Evolutionary conservation across 345 rosid genomes (phyloP), one percentile per base, ranked within the genome.

Genomic region (Hibiscus syriacus): DNA sequence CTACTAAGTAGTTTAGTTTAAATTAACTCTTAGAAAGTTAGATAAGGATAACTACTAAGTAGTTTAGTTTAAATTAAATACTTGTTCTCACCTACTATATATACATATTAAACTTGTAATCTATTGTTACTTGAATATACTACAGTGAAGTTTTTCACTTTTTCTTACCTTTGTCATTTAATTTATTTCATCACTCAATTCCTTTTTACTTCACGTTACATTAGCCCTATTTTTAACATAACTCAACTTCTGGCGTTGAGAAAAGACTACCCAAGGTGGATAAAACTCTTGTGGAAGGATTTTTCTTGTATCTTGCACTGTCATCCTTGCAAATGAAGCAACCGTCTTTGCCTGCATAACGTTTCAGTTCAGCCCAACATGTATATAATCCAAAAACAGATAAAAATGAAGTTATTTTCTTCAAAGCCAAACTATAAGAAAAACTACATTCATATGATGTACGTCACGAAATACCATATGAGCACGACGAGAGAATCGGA

Each of bases 271-370:
- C 96, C 99, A 89, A 14, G 95, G 74, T 56, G 95, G 97, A 71
- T 87, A 89, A 38, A 60, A 81, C 1, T 87, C 82, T n/a, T 73
- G 74, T 0, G 92, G 91, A 27, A 93, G 79, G 64, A 93, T 69
- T 69, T 83, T 93, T 75, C 88, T 84, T 3, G 96, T 86, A 85
- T 90, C 98, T 34, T 79, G 86, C 73, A 93, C 88, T 16, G 87
- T 90, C 94, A 93, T 84, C 69, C 88, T 91, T 19, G 96, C 91
- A 73, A 90, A 93, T 49, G 95, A 87, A 6, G 97, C 96, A 43
- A 90, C 80, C 30, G 74, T 84, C 45, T 64, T 75, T 2, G 97
- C 98, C 98, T 93, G 1, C 39, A n/a, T 23, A 69, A 29, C 19
- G 25, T 20, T 34, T 30, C 34, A 4, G 34, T 7, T 20, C 29